Evolutionary conservation across 441 rosid species (phyloP).

Genomic region (Cnidoscolus chayamansa): DNA sequence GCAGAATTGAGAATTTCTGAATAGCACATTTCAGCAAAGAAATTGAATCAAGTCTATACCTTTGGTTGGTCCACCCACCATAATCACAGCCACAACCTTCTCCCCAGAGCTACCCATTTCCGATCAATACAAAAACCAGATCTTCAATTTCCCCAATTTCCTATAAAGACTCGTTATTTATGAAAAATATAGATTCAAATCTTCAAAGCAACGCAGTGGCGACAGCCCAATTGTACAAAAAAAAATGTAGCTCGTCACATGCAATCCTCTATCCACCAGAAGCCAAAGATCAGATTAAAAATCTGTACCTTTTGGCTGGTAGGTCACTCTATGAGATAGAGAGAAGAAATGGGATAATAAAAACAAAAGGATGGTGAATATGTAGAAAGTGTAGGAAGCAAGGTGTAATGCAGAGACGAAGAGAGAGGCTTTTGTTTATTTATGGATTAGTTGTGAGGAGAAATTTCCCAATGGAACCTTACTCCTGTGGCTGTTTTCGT

Average conservation of each 20-base stretch:
- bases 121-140: conserved; percentile 38
- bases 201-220: background rate
- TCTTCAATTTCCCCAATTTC: conserved; percentile 29
- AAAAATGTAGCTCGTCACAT: background rate
- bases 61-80: conserved; percentile 97
- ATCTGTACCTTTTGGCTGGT: background rate
- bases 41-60: conserved; percentile 34
- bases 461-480: conserved; percentile 14
- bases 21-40: background rate
- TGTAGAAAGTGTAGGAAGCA: background rate
- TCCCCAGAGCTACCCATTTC: conserved; percentile 59
- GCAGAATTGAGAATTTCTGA: background rate
- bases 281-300: background rate
- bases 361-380: too few relatives aligned
- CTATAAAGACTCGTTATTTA: background rate
- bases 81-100: conserved; percentile 78
- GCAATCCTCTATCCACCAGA: background rate
- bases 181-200: background rate
- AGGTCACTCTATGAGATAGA: background rate
- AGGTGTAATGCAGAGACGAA: background rate
- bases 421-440: conserved; percentile 1
- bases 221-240: background rate
- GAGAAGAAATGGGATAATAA: background rate
- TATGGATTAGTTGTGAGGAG: background rate
- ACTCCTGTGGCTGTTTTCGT: conserved; percentile 2